phyloP scores from a whole-genome alignment of 495 filamentous ascomycete species.

The Tuber melanosporum region DNA sequence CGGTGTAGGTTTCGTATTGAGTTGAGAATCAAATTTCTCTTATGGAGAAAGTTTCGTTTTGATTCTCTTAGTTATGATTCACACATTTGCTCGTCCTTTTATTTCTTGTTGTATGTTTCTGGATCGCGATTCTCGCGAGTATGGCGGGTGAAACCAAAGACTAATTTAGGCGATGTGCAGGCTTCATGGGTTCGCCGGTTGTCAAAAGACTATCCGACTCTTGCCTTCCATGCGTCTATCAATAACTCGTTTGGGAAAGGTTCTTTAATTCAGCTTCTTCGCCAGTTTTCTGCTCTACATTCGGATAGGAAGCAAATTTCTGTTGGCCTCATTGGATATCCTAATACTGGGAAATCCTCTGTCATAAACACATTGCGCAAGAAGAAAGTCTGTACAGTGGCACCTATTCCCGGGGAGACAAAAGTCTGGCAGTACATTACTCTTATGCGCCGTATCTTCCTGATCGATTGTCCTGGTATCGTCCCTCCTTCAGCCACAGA shows the following conservation, averaged over 20 bases:
- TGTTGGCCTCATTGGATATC: constrained; percentile 81
- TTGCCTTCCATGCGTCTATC: constrained; percentile 86
- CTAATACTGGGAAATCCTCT: constrained; percentile 82
- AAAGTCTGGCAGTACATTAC: constrained; percentile 99
- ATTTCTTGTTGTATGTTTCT: constrained; percentile 2
- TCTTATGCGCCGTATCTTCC: constrained; percentile 90
- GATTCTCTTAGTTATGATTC: constrained; percentile 98
- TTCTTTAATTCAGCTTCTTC: constrained; percentile 66
- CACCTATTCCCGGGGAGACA: constrained; percentile 92
- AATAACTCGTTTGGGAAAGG: constrained; percentile 89
- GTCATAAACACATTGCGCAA: constrained; percentile 88
- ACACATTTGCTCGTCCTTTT: constrained; percentile 56
- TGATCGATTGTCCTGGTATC: constrained; percentile 95
- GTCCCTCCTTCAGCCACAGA: constrained; percentile 80
- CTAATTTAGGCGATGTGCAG: constrained; percentile 46
- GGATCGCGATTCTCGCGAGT: neutral
- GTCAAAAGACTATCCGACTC: constrained; percentile 81
- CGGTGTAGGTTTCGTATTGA: constrained; percentile 59
- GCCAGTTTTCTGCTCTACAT: constrained; percentile 92
- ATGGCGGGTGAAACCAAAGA: neutral
- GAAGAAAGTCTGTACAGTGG: constrained; percentile 88
- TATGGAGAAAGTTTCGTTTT: constrained; percentile 48
- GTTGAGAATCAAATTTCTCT: constrained; percentile 45
- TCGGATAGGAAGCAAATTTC: constrained; percentile 86
- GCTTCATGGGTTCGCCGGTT: constrained; percentile 76